phyloP scores from a whole-genome alignment of 2,329 filamentous ascomycete species.

The Metarhizium rileyi region DNA sequence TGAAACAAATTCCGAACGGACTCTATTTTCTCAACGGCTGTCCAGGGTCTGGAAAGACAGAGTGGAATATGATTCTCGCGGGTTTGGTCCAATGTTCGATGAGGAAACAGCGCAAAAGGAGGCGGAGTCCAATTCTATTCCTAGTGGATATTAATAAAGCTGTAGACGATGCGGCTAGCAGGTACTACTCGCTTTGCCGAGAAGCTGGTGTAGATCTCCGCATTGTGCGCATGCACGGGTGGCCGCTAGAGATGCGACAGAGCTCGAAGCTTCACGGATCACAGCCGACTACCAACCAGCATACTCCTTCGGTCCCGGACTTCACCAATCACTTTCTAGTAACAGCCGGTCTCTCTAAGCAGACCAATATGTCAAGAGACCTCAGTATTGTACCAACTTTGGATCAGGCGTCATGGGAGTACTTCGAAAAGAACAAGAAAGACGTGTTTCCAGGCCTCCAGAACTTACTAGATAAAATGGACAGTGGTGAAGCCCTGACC shows the following conservation, averaged over 20 bases:
- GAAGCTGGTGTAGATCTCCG: slow-evolving; percentile 22
- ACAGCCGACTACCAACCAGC: not conserved
- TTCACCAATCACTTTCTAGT: slow-evolving; percentile 27
- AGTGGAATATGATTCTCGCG: slow-evolving; percentile 34
- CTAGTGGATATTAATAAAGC: slow-evolving; percentile 39
- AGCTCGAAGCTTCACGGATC: slow-evolving; percentile 20
- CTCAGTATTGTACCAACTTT: slow-evolving; percentile 25
- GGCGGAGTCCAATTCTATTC: slow-evolving; percentile 29
- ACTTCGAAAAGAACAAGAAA: slow-evolving; percentile 23
- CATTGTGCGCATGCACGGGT: slow-evolving; percentile 31
- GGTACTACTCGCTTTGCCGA: slow-evolving; percentile 28
- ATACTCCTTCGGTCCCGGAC: slow-evolving; percentile 11
- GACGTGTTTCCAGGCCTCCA: slow-evolving; percentile 25
- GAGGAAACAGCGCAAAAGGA: slow-evolving; percentile 12
- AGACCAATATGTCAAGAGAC: slow-evolving; percentile 9
- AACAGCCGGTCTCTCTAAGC: slow-evolving; percentile 14
- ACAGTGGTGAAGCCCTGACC: slow-evolving; percentile 15
- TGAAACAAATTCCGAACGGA: slow-evolving; percentile 29
- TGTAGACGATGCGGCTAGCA: slow-evolving; percentile 33
- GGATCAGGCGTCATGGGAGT: slow-evolving; percentile 33
- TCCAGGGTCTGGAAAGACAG: slow-evolving; percentile 37
- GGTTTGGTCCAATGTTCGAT: slow-evolving; percentile 26
- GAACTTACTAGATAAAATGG: slow-evolving; percentile 24
- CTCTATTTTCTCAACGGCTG: slow-evolving; percentile 36
- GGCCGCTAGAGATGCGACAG: slow-evolving; percentile 26